Evolutionary conservation across 73 alveolate genomes (phyloP), one percentile per base, ranked within the genome.

Genomic region (Effrenium voratum): DNA sequence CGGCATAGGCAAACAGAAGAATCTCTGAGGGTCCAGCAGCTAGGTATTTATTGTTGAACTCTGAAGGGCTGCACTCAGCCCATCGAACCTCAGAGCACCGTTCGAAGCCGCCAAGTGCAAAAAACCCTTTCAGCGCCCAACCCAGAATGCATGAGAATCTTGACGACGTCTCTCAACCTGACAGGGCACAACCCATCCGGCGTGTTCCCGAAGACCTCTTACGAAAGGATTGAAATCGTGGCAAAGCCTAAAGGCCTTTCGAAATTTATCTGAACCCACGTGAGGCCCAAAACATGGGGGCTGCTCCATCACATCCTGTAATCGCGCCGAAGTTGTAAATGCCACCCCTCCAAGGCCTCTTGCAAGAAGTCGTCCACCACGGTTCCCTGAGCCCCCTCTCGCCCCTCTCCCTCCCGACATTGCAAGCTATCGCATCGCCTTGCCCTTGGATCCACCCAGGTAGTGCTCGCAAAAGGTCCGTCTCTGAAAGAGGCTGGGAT

Each of bases 71-170:
- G 1, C 94, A n/a, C 36, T 86, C 94, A 19, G 94, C 94, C 94
- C 94, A 86, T 19, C 94, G 94, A 41, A 86, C 94, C 94, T 86
- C 55, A 4, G 59, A 38, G 24, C 16, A 46, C 59, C 15, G 55
- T 30, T 13, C 2, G 45, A 2, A 80, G 40, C 19, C 38, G 16
- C 3, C 55, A 8, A 38, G n/a, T 16, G 2, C 68, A 43, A 30
- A 30, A 43, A 19, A 5, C 28, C 82, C 82, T 10, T 16, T 34
- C 41, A 55, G 94, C 45, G 16, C 46, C 94, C 5, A 44, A 41
- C 94, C 94, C 94, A 86, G 32, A 86, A 86, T 43, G 80, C 94
- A 41, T 59, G 81, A 34, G 94, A 86, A 32, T 86, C 94, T 59
- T 86, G 82, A 43, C 72, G 94, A 6, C 94, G 45, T 28, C 81